These are phyloP conservation scores for Actinomortierella ambigua DNA, from an alignment of 371 early-diverging fungal genomes.

Conservation along the genomic window DNA sequence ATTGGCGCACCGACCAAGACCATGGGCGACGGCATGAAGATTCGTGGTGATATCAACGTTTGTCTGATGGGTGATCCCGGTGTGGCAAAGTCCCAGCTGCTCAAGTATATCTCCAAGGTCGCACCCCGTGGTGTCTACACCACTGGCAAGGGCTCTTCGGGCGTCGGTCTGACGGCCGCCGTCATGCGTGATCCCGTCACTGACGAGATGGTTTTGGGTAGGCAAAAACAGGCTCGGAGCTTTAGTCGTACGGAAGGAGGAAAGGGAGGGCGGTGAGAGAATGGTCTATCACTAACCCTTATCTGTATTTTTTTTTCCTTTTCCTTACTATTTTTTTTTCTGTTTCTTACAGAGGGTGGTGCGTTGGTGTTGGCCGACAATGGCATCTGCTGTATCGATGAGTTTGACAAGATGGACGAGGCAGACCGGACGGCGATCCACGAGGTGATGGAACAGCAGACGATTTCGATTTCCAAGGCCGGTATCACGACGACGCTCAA, in stretches of 20 bases:
- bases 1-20: slow-evolving; percentile 90
- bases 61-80: slow-evolving; percentile 99
- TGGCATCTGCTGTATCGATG: slow-evolving; percentile 96
- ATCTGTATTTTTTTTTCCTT: background rate
- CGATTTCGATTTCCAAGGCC: slow-evolving; percentile 90
- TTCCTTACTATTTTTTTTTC: slow-evolving; percentile 1
- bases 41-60: slow-evolving; percentile 96
- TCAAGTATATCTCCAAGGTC: slow-evolving; percentile 86
- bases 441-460: slow-evolving; percentile 98
- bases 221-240: slow-evolving; percentile 3
- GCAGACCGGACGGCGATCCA: slow-evolving; percentile 89
- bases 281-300: background rate
- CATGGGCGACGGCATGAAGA: slow-evolving; percentile 91
- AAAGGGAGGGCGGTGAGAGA: background rate
- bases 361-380: slow-evolving; percentile 92
- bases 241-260: too few relatives aligned
- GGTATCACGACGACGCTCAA: slow-evolving; percentile 95
- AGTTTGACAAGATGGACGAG: slow-evolving; percentile 95
- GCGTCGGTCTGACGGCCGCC: slow-evolving; percentile 95
- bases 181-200: slow-evolving; percentile 87
- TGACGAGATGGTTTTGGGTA: slow-evolving; percentile 85
- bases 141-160: slow-evolving; percentile 90
- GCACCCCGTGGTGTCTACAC: slow-evolving; percentile 95
- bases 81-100: slow-evolving; percentile 93
- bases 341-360: slow-evolving; percentile 75